Conservation (phyloP, 2,329 filamentous ascomycete species). For the Pseudogymnoascus sp. region DNA sequence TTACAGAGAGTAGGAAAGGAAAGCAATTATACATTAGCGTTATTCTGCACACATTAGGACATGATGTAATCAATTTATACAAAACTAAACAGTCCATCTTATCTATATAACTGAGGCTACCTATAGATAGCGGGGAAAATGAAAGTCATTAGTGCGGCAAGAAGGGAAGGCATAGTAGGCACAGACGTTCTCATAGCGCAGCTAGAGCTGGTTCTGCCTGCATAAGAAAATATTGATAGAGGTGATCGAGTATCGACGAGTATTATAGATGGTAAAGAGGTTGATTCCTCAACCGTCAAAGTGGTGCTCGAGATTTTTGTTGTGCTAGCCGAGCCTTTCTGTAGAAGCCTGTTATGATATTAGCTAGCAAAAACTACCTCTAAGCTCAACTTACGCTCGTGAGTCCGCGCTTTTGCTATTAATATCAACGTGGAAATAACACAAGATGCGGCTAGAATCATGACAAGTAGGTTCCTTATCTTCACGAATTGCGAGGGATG, state of each 20-base stretch:
- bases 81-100: neutral
- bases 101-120: neutral
- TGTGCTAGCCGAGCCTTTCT: neutral
- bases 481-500: slow-evolving; percentile 11
- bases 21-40: neutral
- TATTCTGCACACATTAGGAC: neutral
- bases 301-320: neutral
- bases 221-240: neutral
- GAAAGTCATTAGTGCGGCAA: neutral
- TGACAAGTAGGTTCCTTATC: slow-evolving; percentile 13
- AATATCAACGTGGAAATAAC: slow-evolving; percentile 13
- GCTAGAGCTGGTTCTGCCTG: neutral
- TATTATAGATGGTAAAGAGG: neutral
- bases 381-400: neutral
- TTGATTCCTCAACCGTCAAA: neutral
- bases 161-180: neutral
- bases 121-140: neutral
- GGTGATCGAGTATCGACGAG: neutral
- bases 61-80: neutral
- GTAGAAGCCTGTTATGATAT: neutral
- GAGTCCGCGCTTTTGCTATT: slow-evolving; percentile 8
- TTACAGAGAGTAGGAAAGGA: neutral
- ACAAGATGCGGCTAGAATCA: slow-evolving; percentile 11
- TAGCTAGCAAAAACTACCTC: neutral
- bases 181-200: neutral